phyloP scores from a whole-genome alignment of 2,329 filamentous ascomycete genomes.

The Ascochyta lentis region DNA sequence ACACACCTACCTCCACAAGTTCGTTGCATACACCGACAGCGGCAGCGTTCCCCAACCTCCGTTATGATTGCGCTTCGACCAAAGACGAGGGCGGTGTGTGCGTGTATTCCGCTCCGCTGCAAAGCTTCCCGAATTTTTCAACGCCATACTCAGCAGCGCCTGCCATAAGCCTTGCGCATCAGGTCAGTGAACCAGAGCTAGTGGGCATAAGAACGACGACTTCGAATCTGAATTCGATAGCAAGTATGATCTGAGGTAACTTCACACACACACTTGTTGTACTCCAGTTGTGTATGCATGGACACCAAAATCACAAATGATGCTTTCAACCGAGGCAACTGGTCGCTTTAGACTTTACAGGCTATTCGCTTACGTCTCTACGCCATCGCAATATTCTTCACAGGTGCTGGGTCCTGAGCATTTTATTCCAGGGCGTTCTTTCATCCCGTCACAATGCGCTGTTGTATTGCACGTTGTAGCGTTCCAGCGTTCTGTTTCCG shows the following conservation, averaged over 20 bases:
- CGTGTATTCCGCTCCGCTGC: slow-evolving; percentile 43
- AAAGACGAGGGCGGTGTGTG: slow-evolving; percentile 38
- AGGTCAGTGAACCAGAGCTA: slow-evolving; percentile 45
- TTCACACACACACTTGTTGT: neutral
- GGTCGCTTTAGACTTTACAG: too few relatives aligned
- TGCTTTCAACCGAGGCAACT: too few relatives aligned
- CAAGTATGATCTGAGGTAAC: slow-evolving; percentile 43
- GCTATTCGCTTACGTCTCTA: neutral
- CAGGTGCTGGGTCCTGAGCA: neutral
- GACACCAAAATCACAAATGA: neutral
- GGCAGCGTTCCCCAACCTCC: slow-evolving; percentile 22
- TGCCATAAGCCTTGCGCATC: slow-evolving; percentile 27
- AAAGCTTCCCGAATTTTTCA: slow-evolving; percentile 34
- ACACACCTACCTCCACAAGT: slow-evolving; percentile 25
- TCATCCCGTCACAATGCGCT: neutral
- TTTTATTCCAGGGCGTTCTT: neutral
- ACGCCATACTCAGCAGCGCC: slow-evolving; percentile 20
- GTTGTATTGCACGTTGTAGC: neutral
- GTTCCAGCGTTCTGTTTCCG: slow-evolving; percentile 5
- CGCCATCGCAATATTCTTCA: neutral
- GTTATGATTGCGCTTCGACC: slow-evolving; percentile 7
- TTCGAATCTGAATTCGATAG: slow-evolving; percentile 42
- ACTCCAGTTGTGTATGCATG: neutral
- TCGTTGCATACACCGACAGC: slow-evolving; percentile 32
- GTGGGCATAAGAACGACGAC: slow-evolving; percentile 42